Base-by-base conservation (phyloP, 331 rosid species). In the Phaseolus coccineus region DNA sequence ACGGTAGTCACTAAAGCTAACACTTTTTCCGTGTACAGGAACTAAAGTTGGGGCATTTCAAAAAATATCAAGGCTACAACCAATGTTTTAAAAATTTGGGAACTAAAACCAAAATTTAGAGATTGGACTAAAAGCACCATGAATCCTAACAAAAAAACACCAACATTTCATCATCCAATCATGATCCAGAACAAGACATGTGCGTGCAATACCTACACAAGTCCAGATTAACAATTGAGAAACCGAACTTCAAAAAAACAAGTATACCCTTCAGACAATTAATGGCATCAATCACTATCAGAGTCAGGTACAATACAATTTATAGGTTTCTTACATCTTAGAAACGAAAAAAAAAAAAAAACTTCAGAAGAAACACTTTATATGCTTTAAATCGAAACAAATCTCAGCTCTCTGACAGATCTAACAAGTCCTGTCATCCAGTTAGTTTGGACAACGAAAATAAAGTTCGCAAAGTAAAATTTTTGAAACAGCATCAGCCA, bases 141-240 rank as follows among this genome's bases (percentile, higher is more conserved):
- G 2, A 44, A 44, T 44, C 48, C 13, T 39, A 57, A 35, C 16
- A 69, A 33, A 64, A 30, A 16, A 57, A 14, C 39, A 12, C 47
- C 46, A 55, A 55, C 35, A 16, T 9, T 68, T 46, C 46, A n/a
- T 13, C 22, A 69, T 30, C 6, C 55, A 59, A 58, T 59, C 65
- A 48, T 3, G 55, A 44, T 31, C 55, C 25, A 65, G 27, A 27
- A 68, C 22, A 76, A 35, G 44, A 61, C 50, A 48, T 28, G 24
- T 33, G 12, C 46, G 37, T 27, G 44, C 8, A 39, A n/a, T 35
- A 76, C 14, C 48, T 9, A 22, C n/a, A 65, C 55, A 27, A 25
- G 4, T 56, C 62, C 71, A 72, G 66, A 33, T 55, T 6, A 25
- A 35, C 79, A 35, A 47, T 35, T 72, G 31, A 77, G 28, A 82